Percentiles rank a stretch among this genome's conserved stretches.
phyloP scores from a whole-genome alignment of 148 eudicot species.

The Rheum nobile region DNA sequence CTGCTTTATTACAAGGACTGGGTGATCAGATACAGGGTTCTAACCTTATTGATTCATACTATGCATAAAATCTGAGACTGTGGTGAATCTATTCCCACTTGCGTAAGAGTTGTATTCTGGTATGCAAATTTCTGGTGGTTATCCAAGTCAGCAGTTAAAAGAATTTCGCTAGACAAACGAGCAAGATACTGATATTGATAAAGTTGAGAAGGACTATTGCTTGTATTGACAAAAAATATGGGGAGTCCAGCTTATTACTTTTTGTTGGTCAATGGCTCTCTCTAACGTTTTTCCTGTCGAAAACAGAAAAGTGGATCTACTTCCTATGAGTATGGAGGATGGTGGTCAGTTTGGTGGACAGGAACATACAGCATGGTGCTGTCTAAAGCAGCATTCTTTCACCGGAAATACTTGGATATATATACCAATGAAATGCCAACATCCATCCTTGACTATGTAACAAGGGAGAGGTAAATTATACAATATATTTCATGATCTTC shows the following conservation, averaged over 20 bases:
- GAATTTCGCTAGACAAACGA: neutral
- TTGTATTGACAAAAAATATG: neutral
- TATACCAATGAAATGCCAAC: constrained; percentile 54
- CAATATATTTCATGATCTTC: neutral
- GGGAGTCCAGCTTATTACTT: neutral
- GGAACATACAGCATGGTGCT: constrained; percentile 71
- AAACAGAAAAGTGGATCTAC: constrained; percentile 29
- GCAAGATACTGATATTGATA: neutral
- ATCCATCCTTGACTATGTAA: constrained; percentile 49
- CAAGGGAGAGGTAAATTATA: constrained; percentile 35
- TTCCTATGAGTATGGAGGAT: constrained; percentile 45
- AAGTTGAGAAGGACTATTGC: neutral
- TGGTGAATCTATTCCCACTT: neutral
- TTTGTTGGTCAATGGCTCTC: neutral
- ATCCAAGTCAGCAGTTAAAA: neutral
- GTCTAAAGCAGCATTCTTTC: constrained; percentile 69
- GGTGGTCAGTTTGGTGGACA: constrained; percentile 90
- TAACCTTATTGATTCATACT: neutral
- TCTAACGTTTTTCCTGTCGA: neutral
- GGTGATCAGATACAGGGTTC: neutral
- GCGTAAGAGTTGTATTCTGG: neutral
- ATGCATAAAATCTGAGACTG: neutral
- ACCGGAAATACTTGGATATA: constrained; percentile 47
- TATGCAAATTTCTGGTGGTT: neutral
- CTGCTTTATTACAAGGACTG: neutral